Evolutionary conservation across 768 basidiomycete species (phyloP), one percentile per base, ranked within the genome.

Genomic region (Hygrocybe punicea): DNA sequence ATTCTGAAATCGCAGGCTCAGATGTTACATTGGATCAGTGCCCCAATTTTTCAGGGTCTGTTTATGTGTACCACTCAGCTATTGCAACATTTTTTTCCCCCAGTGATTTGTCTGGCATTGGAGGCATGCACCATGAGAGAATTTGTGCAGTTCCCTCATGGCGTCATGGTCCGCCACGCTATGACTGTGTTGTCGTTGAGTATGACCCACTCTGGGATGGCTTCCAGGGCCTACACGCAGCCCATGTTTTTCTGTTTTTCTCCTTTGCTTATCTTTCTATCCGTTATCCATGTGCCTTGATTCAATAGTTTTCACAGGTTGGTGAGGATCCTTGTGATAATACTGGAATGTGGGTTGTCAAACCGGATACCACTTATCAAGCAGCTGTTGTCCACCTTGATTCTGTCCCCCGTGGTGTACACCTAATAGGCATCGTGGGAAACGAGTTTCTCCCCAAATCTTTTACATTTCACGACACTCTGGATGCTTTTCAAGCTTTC

Each of bases 121-220:
- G 62, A 9, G 67, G 69, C 1, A 72, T 72, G 71, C 60, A 62
- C 21, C 57, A 57, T 13, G 71, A 73, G 47, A 51, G 52, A 13
- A 72, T 70, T 11, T 55, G 63, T 2, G 55, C 55, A 1, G 61
- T 40, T 2, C 64, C 66, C 8, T 53, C 57, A 2, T 72, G 71
- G 71, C 48, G 37, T 16, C 57, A 58, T 2, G 59, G 58, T 13
- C 56, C 54, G 25, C 29, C 62, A 3, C 51, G 62, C 3, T 59
- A 61, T 44, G 68, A 72, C 40, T 63, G 58, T 23, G 64, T 63
- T 2, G 58, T 70, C 23, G 37, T 67, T 11, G 58, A 65, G 7
- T 55, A 49, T 23, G 62, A 66, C 50, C 13, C 55, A 9, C 37
- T 37, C 1, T 4, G 13, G 6, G 17, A 57, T n/a, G 65, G 65